These are phyloP conservation scores for Ophiostoma piceae DNA, from an alignment of 2,329 filamentous ascomycete species.

Conservation along the genomic window DNA sequence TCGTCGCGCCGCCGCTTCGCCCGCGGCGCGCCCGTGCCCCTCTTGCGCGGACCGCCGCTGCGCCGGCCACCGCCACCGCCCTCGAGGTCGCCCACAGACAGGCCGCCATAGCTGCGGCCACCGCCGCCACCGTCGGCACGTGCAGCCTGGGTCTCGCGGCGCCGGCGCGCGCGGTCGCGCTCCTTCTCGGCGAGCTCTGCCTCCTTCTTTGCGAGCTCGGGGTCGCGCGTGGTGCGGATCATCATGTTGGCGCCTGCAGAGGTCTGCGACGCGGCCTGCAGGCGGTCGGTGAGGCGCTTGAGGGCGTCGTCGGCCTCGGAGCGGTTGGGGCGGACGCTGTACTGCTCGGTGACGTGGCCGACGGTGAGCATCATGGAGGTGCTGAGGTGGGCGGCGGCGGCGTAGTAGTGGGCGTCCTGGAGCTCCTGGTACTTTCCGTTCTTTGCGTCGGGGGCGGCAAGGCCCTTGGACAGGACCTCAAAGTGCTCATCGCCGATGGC, in stretches of 20 bases:
- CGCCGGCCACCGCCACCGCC: slow-evolving; percentile 42
- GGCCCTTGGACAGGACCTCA: slow-evolving; percentile 64
- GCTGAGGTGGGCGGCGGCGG: slow-evolving; percentile 63
- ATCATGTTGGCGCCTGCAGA: slow-evolving; percentile 56
- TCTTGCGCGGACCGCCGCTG: slow-evolving; percentile 34
- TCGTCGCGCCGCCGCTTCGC: slow-evolving; percentile 54
- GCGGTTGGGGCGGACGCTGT: slow-evolving; percentile 62
- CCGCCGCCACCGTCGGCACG: slow-evolving; percentile 53
- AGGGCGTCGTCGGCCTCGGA: slow-evolving; percentile 66
- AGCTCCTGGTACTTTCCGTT: slow-evolving; percentile 51
- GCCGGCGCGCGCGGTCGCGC: slow-evolving; percentile 59
- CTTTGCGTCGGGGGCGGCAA: slow-evolving; percentile 53
- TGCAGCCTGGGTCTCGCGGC: slow-evolving; percentile 62
- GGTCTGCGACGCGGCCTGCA: slow-evolving; percentile 58
- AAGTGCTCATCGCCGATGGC: slow-evolving; percentile 72
- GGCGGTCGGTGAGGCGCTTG: slow-evolving; percentile 59
- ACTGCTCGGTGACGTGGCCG: slow-evolving; percentile 69
- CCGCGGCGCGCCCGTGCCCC: slow-evolving; percentile 48
- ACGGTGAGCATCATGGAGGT: slow-evolving; percentile 66
- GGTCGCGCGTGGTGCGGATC: slow-evolving; percentile 64
- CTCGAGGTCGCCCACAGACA: slow-evolving; percentile 67
- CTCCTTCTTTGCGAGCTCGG: slow-evolving; percentile 67
- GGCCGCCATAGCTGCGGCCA: slow-evolving; percentile 39
- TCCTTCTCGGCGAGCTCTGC: slow-evolving; percentile 72
- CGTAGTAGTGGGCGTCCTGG: slow-evolving; percentile 70